phyloP scores from a whole-genome alignment of 805 yeast species.

The Candida nemodendra region DNA sequence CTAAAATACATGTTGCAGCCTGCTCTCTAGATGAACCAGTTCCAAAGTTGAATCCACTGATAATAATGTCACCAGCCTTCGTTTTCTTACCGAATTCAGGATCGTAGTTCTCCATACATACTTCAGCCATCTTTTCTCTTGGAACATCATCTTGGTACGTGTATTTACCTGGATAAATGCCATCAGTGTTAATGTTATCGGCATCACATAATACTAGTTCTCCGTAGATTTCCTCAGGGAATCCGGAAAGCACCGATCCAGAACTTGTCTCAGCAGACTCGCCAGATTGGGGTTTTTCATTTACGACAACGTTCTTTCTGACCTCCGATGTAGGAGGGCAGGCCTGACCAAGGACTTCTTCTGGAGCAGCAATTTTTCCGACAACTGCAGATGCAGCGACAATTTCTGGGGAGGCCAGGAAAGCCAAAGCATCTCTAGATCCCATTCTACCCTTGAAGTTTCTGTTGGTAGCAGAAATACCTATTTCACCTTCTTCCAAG shows the following conservation, averaged over 20 bases:
- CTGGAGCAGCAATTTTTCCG: slow-evolving; percentile 92
- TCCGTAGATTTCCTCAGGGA: slow-evolving; percentile 86
- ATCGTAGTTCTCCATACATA: slow-evolving; percentile 99
- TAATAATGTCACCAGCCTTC: slow-evolving; percentile 78
- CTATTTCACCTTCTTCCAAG: slow-evolving; percentile 93
- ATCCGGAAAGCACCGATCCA: slow-evolving; percentile 82
- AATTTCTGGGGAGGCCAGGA: slow-evolving; percentile 94
- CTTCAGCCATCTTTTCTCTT: slow-evolving; percentile 95
- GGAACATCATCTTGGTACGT: slow-evolving; percentile 98
- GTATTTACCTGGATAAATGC: slow-evolving; percentile 98
- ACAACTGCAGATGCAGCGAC: slow-evolving; percentile 98
- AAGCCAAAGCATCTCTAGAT: slow-evolving; percentile 91
- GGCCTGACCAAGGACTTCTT: slow-evolving; percentile 65
- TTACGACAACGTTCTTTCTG: slow-evolving; percentile 39
- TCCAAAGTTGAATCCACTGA: slow-evolving; percentile 94
- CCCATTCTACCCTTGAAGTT: slow-evolving; percentile 99
- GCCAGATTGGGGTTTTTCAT: slow-evolving; percentile 28
- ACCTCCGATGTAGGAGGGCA: slow-evolving; percentile 50
- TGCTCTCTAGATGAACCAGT: slow-evolving; percentile 99
- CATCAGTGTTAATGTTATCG: slow-evolving; percentile 96
- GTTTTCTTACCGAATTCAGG: slow-evolving; percentile 81
- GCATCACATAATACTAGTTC: slow-evolving; percentile 95
- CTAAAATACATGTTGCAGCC: slow-evolving; percentile 97
- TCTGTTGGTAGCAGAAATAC: slow-evolving; percentile 97
- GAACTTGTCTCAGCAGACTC: slow-evolving; percentile 38